phyloP scores from a whole-genome alignment of 495 filamentous ascomycete species.

The Sabuloglossum arenarium region DNA sequence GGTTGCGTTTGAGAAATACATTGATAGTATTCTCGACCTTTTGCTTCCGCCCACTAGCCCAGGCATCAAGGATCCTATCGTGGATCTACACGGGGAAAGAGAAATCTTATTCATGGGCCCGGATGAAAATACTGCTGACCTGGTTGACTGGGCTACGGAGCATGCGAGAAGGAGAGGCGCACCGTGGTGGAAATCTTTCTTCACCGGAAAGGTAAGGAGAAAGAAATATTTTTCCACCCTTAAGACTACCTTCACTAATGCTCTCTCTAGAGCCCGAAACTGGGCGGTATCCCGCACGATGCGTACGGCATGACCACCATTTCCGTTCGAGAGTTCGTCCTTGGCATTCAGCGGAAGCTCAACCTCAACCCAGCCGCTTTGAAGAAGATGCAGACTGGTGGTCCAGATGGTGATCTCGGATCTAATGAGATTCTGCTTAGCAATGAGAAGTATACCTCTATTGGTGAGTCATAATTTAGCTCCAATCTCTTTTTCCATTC shows the following conservation, averaged over 20 bases:
- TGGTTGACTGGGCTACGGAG: conserved; percentile 95
- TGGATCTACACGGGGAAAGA: conserved; percentile 79
- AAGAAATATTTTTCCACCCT: not conserved
- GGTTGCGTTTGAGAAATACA: conserved; percentile 97
- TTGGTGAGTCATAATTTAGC: conserved; percentile 21
- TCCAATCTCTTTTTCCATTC: not conserved
- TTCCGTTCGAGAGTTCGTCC: conserved; percentile 85
- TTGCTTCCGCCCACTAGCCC: conserved; percentile 74
- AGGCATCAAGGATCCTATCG: conserved; percentile 96
- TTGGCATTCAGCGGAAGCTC: conserved; percentile 91
- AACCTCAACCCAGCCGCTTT: conserved; percentile 66
- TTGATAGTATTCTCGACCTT: conserved; percentile 91
- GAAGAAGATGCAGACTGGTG: conserved; percentile 90
- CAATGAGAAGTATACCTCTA: conserved; percentile 81
- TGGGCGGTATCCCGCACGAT: conserved; percentile 94
- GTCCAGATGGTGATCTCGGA: conserved; percentile 88
- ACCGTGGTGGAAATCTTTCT: conserved; percentile 99
- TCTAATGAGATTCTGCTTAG: conserved; percentile 94
- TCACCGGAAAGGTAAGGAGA: conserved; percentile 54
- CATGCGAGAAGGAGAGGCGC: conserved; percentile 77
- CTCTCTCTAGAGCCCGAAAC: conserved; percentile 43
- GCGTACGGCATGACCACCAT: conserved; percentile 93
- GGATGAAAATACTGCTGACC: conserved; percentile 93
- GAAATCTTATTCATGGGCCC: conserved; percentile 98
- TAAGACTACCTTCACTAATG: not conserved